Percentiles rank a stretch among this genome's conserved stretches.
phyloP scores from a whole-genome alignment of 176 grass and related monocot genomes.

The Musa troglodytarum region DNA sequence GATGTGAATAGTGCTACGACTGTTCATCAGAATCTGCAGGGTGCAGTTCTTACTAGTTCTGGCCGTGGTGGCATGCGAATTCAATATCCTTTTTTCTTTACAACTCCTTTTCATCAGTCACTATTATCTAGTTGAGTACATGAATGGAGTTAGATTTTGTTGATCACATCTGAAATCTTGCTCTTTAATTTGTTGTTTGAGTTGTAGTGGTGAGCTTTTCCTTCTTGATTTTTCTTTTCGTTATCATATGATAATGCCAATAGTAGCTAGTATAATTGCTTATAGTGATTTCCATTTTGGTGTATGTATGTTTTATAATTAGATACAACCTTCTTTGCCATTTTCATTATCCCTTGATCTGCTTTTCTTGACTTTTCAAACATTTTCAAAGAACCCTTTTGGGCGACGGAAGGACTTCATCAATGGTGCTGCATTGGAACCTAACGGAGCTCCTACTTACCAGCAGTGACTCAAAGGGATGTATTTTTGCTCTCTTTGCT shows the following conservation, averaged over 20 bases:
- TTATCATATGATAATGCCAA: not conserved
- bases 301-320: not conserved
- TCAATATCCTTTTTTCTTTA: constrained; percentile 81
- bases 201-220: not conserved
- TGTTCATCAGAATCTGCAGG: constrained; percentile 94
- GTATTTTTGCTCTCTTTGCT: constrained; percentile 43
- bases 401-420: constrained; percentile 81
- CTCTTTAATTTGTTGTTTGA: constrained; percentile 8
- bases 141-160: not conserved
- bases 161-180: not conserved
- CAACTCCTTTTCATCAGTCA: constrained; percentile 7
- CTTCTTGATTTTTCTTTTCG: not conserved
- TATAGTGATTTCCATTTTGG: too few species aligned
- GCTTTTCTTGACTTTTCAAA: constrained; percentile 52
- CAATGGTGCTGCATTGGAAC: constrained; percentile 24
- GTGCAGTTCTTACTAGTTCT: constrained; percentile 92
- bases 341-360: not conserved
- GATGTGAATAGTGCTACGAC: constrained; percentile 55
- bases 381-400: constrained; percentile 87
- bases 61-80: constrained; percentile 99
- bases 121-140: not conserved
- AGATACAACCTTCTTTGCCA: not conserved
- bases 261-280: too few species aligned
- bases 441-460: constrained; percentile 41
- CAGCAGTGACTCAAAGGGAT: constrained; percentile 33